Percentiles rank a stretch among this genome's conserved stretches.
Evolutionary conservation across 2,329 filamentous ascomycete genomes (phyloP).

Genomic region (Cladosporium oxysporum): DNA sequence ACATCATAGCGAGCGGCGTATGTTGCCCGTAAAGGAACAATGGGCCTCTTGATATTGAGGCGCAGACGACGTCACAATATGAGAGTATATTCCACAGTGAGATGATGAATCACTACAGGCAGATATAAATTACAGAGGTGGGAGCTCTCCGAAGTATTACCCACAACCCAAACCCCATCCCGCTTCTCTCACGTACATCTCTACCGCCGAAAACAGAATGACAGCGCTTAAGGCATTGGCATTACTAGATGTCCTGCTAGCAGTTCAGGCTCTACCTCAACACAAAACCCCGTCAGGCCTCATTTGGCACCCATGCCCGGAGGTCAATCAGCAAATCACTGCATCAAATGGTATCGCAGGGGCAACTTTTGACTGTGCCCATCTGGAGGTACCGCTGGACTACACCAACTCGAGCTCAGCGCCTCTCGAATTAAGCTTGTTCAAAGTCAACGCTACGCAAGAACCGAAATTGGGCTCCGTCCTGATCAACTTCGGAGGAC

Average conservation of each 20-base stretch:
- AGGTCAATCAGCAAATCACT: background rate
- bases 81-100: background rate
- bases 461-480: conserved; percentile 28
- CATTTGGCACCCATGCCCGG: background rate
- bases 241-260: background rate
- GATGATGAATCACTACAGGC: background rate
- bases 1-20: background rate
- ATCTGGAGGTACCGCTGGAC: background rate
- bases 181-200: background rate
- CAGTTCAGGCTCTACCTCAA: background rate
- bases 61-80: background rate
- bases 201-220: background rate
- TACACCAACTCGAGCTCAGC: conserved; percentile 11
- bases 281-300: background rate
- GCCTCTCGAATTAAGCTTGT: conserved; percentile 23
- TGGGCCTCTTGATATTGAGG: background rate
- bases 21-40: background rate
- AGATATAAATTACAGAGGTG: background rate
- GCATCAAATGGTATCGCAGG: background rate
- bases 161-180: background rate
- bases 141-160: background rate
- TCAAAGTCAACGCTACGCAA: conserved; percentile 25
- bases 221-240: background rate
- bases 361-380: conserved; percentile 20
- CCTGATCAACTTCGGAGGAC: conserved; percentile 31